Evolutionary conservation across 768 basidiomycete species (phyloP).

Genomic region (Leucocoprinus sp.): DNA sequence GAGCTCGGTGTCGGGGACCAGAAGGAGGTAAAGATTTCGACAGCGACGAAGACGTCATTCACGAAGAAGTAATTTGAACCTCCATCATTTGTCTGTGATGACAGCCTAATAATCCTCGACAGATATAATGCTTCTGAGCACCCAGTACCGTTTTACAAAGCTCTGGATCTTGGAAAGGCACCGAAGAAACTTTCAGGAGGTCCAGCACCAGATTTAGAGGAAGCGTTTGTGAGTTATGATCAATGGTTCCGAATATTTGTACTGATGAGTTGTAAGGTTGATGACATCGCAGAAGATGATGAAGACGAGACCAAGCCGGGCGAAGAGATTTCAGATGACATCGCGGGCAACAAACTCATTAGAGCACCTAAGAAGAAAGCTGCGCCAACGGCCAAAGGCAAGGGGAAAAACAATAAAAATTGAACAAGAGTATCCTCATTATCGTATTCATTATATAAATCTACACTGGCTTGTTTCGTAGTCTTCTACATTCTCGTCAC

Average conservation of each 20-base stretch:
- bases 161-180: conserved; percentile 65
- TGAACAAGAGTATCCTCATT: conserved; percentile 4
- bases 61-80: conserved; percentile 62
- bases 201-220: conserved; percentile 84
- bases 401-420: conserved; percentile 12
- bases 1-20: conserved; percentile 85
- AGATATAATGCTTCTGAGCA: conserved; percentile 89
- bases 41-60: conserved; percentile 75
- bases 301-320: conserved; percentile 27
- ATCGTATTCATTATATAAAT: background rate
- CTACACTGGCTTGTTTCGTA: background rate
- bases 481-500: background rate
- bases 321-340: conserved; percentile 36
- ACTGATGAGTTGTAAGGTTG: conserved; percentile 16
- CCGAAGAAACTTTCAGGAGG: conserved; percentile 75
- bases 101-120: conserved; percentile 2
- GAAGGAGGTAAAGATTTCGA: conserved; percentile 76
- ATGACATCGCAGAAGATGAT: conserved; percentile 28
- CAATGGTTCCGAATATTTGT: conserved; percentile 4
- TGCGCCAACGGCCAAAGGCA: conserved; percentile 12
- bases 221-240: conserved; percentile 51
- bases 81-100: background rate
- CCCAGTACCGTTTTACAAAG: conserved; percentile 93
- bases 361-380: conserved; percentile 42
- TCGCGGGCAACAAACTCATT: conserved; percentile 52